phyloP scores from a whole-genome alignment of 2,329 filamentous ascomycete species.

The Ceratocystis variospora region DNA sequence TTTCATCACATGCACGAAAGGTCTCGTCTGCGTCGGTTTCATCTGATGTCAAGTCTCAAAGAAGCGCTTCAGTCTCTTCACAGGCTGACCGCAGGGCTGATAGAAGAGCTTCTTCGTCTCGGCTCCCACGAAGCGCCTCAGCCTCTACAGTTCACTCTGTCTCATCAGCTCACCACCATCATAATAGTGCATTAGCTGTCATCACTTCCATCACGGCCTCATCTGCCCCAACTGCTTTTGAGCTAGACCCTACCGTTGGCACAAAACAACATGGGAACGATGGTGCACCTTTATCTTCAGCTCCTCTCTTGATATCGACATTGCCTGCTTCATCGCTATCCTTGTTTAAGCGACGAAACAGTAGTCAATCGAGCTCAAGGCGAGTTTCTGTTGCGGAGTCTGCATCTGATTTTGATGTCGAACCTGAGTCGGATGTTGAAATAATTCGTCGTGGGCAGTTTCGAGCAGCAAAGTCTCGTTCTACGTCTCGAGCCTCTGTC shows the following conservation, averaged over 20 bases:
- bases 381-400: background rate
- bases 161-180: slow-evolving; percentile 1
- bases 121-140: slow-evolving; percentile 4
- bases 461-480: background rate
- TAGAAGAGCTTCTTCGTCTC: background rate
- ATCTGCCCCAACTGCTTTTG: background rate
- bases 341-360: slow-evolving; percentile 9
- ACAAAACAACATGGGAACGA: background rate
- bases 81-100: background rate
- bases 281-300: background rate
- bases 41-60: slow-evolving; percentile 4
- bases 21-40: slow-evolving; percentile 1
- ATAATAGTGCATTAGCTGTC: background rate
- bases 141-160: slow-evolving; percentile 14
- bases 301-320: background rate
- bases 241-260: background rate
- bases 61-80: slow-evolving; percentile 1
- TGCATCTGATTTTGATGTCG: slow-evolving; percentile 1
- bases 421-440: slow-evolving; percentile 12
- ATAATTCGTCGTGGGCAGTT: background rate
- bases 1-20: background rate
- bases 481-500: slow-evolving; percentile 2
- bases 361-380: background rate
- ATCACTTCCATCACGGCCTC: background rate
- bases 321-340: slow-evolving; percentile 10